Base-by-base conservation (phyloP, 2,329 filamentous ascomycete genomes). In the Anthostomella pinea region DNA sequence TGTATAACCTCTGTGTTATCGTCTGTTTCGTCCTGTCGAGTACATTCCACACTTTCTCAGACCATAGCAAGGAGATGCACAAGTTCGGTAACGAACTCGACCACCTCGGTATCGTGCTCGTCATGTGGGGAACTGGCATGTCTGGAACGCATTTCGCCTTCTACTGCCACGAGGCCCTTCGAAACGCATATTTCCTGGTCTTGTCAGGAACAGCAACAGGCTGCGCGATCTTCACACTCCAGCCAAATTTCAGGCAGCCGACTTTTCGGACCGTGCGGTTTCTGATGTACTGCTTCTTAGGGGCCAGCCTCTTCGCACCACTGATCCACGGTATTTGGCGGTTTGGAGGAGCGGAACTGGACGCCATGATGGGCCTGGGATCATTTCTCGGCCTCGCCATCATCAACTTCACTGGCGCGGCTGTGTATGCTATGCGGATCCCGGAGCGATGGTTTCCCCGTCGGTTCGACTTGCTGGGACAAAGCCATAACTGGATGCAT, bases 371-470 rank as follows among this genome's bases (percentile, higher is more conserved):
- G 46, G 48, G 38, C 5, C 36, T 58, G 3, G 19, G 25, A 11
- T 53, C 50, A 10, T 59, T 59, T 34, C 28, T 60, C 2, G 50
- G 49, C 8, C 53, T 60, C 4, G 55, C 48, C 4, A 8, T 44
- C 7, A 43, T 59, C 22, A 59, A 60, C 43, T 56, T 53, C 33
- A 30, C 43, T 1, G 57, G 57, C 2, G 54, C 53, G 5, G 50
- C 46, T 8, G 29, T 53, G 5, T 58, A 59, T 33, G 56, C 49
- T 9, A 38, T 35, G 14, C 38, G 54, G 11, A 36, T 59, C 10
- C 57, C 55, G 1, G 57, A 60, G 43, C 28, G 56, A 8, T 59
- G 54, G 57, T 58, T 46, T 31, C 56, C 57, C 1, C 28, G 43
- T 5, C 42, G 32, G 1, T 57, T 57, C 28, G 54, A 55, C 32